Percentiles rank a stretch among this genome's conserved stretches.
phyloP scores from a whole-genome alignment of 108 stramenopile genomes.

The Skeletonema menzelii region DNA sequence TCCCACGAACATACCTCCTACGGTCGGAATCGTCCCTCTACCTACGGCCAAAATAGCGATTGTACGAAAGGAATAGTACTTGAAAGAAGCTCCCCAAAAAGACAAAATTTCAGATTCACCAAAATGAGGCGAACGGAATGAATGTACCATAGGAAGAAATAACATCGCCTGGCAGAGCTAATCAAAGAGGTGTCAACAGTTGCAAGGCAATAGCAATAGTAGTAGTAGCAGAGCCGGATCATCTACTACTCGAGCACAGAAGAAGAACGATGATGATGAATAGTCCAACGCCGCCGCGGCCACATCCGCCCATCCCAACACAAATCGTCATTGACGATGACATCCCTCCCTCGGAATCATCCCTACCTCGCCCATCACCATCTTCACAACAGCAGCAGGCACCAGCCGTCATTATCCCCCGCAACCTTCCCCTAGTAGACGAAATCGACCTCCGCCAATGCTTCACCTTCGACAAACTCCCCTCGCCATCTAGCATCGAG shows the following conservation, averaged over 20 bases:
- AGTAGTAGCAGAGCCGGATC: too few relatives aligned
- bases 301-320: not conserved
- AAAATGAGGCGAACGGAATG: too few relatives aligned
- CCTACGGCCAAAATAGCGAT: too few relatives aligned
- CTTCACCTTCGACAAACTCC: not conserved
- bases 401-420: not conserved
- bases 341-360: not conserved
- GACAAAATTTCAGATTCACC: too few relatives aligned
- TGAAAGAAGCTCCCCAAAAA: too few relatives aligned
- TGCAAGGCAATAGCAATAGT: too few relatives aligned
- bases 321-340: not conserved
- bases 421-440: not conserved
- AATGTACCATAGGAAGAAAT: too few relatives aligned
- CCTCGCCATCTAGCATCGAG: not conserved
- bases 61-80: too few relatives aligned
- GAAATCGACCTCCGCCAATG: slow-evolving; percentile 9
- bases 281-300: not conserved
- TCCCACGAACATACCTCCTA: not conserved
- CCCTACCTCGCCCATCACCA: not conserved
- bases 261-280: not conserved
- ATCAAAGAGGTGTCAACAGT: too few relatives aligned
- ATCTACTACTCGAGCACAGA: too few relatives aligned
- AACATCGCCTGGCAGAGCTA: too few relatives aligned
- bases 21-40: too few relatives aligned
- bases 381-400: not conserved